Evolutionary conservation across 192 early-diverging fungal species (phyloP).

Genomic region (Jimgerdemannia flammicorona): DNA sequence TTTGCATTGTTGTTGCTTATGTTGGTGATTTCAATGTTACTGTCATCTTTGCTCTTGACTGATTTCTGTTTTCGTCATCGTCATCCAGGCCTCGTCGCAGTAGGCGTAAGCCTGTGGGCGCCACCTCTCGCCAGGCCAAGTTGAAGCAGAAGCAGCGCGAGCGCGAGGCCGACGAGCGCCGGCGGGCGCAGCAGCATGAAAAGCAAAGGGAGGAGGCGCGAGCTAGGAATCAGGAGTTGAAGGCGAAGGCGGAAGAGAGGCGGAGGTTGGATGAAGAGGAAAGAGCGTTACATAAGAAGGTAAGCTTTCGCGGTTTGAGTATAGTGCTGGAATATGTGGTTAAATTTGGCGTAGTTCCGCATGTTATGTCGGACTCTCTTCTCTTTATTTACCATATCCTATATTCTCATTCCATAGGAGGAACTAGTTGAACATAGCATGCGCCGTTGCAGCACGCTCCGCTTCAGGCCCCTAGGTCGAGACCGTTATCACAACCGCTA

Average conservation of each 20-base stretch:
- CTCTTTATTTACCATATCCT: too few relatives aligned
- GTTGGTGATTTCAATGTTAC: too few relatives aligned
- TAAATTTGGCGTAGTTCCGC: not conserved
- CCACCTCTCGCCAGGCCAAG: slow-evolving; percentile 39
- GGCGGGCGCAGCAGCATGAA: slow-evolving; percentile 35
- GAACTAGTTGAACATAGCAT: slow-evolving; percentile 72
- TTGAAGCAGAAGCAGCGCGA: slow-evolving; percentile 42
- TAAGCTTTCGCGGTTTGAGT: not conserved
- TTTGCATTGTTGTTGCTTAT: too few relatives aligned
- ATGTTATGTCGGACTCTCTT: not conserved
- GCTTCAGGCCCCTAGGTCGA: slow-evolving; percentile 68
- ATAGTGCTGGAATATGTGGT: not conserved
- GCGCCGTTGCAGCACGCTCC: slow-evolving; percentile 56
- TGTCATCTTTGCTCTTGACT: not conserved
- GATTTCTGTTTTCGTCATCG: not conserved
- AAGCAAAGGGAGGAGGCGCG: slow-evolving; percentile 38
- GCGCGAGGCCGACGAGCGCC: slow-evolving; percentile 41
- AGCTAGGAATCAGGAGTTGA: slow-evolving; percentile 35
- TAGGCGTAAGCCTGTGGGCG: slow-evolving; percentile 18
- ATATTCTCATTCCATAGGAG: slow-evolving; percentile 27
- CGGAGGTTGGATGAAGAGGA: slow-evolving; percentile 57
- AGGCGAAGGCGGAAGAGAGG: slow-evolving; percentile 28
- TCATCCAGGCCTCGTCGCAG: slow-evolving; percentile 15
- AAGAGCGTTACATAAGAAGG: slow-evolving; percentile 38
- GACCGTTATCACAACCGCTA: slow-evolving; percentile 89